Percentiles rank a stretch among this genome's conserved stretches.
Conservation (phyloP, 73 alveolate species). For the Tetrahymena malaccensis region DNA sequence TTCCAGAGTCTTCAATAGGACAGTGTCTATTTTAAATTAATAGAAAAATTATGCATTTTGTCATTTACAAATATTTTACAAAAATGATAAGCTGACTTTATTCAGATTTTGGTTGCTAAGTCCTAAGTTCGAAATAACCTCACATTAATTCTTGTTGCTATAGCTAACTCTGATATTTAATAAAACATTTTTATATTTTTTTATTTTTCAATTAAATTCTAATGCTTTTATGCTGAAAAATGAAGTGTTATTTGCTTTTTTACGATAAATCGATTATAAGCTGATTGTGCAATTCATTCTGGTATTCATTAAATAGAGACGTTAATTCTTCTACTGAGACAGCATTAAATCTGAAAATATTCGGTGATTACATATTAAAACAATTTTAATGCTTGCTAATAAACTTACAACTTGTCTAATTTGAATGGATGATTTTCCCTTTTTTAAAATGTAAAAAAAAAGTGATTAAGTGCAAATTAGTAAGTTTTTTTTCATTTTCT, state of each 20-base stretch:
- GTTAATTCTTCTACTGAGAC: background rate
- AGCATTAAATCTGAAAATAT: background rate
- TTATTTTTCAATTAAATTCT: too few species aligned
- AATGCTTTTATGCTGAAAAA: background rate
- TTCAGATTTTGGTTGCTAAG: background rate
- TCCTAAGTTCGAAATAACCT: background rate
- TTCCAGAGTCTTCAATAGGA: background rate
- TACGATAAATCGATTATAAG: background rate
- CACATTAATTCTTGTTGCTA: background rate
- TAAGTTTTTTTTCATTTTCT: background rate
- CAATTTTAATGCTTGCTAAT: too few species aligned
- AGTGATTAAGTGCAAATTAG: background rate
- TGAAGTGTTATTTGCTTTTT: too few species aligned
- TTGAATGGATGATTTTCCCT: background rate
- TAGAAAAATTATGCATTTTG: too few species aligned
- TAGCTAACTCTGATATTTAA: background rate
- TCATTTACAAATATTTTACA: background rate
- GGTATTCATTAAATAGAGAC: background rate
- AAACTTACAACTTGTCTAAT: background rate
- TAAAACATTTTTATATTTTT: too few species aligned
- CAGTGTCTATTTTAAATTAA: background rate
- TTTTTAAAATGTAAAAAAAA: too few species aligned
- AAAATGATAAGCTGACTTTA: too few species aligned
- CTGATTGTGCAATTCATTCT: background rate
- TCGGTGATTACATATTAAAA: too few species aligned